These are phyloP conservation scores for Globisporangium abappressorium DNA, from an alignment of 352 stramenopile genomes.

Conservation along the genomic window DNA sequence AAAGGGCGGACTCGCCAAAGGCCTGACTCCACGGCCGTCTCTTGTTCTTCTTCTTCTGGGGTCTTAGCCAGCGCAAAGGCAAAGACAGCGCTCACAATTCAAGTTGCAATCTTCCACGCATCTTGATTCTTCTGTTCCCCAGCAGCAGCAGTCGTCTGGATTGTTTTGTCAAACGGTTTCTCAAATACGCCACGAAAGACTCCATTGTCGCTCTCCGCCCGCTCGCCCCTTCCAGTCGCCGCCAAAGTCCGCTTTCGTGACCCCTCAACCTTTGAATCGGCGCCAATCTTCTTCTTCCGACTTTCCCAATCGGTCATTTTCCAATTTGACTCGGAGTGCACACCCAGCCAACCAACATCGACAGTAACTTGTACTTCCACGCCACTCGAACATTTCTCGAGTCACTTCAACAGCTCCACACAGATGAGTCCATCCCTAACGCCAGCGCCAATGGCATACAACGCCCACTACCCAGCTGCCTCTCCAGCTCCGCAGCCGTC, in stretches of 20 bases:
- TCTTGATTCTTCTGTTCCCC: slow-evolving; percentile 12
- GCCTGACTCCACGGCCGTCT: not conserved
- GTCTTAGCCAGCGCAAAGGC: slow-evolving; percentile 9
- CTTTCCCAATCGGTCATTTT: slow-evolving; percentile 10
- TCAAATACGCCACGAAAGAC: slow-evolving; percentile 8
- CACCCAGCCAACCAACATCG: not conserved
- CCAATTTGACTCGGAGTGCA: slow-evolving; percentile 11
- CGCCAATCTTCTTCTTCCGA: not conserved
- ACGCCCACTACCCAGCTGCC: slow-evolving; percentile 1
- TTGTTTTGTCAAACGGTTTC: slow-evolving; percentile 9
- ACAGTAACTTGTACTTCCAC: slow-evolving; percentile 1
- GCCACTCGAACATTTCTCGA: not conserved
- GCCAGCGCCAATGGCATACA: not conserved
- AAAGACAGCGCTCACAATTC: slow-evolving; percentile 5
- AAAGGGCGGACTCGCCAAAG: not conserved
- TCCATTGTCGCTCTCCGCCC: not conserved
- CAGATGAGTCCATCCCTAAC: slow-evolving; percentile 1
- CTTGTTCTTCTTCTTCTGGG: not conserved
- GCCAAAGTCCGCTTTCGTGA: slow-evolving; percentile 13
- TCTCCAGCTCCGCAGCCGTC: not conserved
- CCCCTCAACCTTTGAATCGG: not conserved
- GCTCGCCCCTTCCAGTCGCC: not conserved
- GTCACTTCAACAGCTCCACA: not conserved
- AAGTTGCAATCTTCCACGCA: slow-evolving; percentile 13
- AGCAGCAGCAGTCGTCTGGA: slow-evolving; percentile 3